Conservation (phyloP, 345 rosid species). For the Sapria himalayana region DNA sequence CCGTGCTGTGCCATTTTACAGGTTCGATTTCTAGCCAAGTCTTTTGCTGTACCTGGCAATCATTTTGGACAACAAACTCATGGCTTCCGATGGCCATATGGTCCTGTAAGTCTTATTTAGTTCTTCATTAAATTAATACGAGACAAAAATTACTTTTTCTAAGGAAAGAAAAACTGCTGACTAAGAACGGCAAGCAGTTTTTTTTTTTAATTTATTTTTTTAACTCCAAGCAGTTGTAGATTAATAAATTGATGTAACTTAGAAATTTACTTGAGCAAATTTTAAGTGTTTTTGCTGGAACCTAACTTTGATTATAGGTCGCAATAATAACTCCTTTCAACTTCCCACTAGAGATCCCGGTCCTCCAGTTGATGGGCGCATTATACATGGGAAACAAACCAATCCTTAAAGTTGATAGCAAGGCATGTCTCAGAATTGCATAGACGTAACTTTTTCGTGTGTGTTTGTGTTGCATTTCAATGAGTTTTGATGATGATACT, state of each 20-base stretch:
- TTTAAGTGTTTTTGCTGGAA: no score
- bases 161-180: no score
- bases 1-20: no score
- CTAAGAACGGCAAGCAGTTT: no score
- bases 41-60: constrained; percentile 86
- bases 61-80: constrained; percentile 94
- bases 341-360: constrained; percentile 91
- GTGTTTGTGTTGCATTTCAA: background rate
- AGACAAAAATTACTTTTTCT: no score
- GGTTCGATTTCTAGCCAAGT: constrained; percentile 91
- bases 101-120: constrained; percentile 86
- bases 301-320: no score
- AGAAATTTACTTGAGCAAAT: no score
- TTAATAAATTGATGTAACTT: no score
- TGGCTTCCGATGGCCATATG: constrained; percentile 97
- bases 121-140: no score
- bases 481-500: background rate
- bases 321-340: constrained; percentile 92
- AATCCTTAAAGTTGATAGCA: constrained; percentile 81
- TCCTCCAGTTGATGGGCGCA: constrained; percentile 95
- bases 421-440: no score
- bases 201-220: no score
- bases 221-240: no score
- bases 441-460: background rate
- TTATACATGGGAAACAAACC: constrained; percentile 98